Evolutionary conservation across 2,329 filamentous ascomycete species (phyloP), one percentile per base, ranked within the genome.

Genomic region (Talaromyces albobiverticillius): DNA sequence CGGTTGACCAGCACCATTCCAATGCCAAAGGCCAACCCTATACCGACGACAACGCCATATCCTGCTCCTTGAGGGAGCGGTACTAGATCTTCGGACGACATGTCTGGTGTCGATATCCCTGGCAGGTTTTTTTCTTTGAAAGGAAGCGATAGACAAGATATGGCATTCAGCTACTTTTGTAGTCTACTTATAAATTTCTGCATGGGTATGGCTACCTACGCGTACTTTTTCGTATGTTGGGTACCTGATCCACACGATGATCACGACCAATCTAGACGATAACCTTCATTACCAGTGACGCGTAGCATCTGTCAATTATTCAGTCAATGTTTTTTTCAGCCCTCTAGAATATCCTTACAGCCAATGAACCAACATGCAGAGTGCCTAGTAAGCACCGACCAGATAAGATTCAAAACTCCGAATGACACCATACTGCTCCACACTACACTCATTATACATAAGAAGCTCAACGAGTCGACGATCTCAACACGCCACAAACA

Each of bases 21-120:
- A 20, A 51, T 51, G 22, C 47, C 53, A 46, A 55, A 55, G 7
- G 41, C 47, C 20, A 55, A 40, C 36, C 53, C 53, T n/a, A 55
- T 22, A 11, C 53, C 53, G 14, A 51, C 47, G 10, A 55, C 47
- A 31, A 51, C 53, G 20, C 53, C 53, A 51, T 55, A 51, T 11
- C 53, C 53, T 22, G 46, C 46, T 10, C 47, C 53, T 16, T 46
- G 46, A 5, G 53, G 47, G 14, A 51, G 41, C 6, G 46, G 47
- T 1, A 46, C 32, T 1, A 55, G 22, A n/a, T 31, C 20, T 31
- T 55, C 29, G 25, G 25, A 42, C 18, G 46, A 40, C 52, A 54
- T 54, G 13, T 54, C 34, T 49, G 16, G 11, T 14, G 31, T 22
- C 23, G 18, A 34, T 41, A 14, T 7, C 8, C 3, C 8, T 41